Conservation (phyloP, 2,329 filamentous ascomycete genomes). For the Zopfia rhizophila region DNA sequence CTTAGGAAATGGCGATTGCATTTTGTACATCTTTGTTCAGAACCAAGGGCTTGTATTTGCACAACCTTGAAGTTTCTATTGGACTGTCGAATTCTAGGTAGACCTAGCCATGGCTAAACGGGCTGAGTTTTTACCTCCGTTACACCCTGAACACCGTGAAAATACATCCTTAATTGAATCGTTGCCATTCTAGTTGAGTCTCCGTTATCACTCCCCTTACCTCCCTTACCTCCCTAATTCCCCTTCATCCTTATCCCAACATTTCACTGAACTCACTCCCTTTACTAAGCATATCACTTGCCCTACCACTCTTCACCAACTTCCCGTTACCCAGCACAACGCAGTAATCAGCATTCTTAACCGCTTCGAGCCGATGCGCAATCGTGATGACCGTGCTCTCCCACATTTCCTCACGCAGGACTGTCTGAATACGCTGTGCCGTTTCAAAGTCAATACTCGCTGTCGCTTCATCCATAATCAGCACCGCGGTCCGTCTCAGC, state of each 20-base stretch:
- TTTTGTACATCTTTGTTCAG: too few relatives aligned
- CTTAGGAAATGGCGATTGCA: conserved; percentile 10
- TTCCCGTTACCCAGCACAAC: conserved; percentile 64
- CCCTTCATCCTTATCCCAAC: conserved; percentile 32
- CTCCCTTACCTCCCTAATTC: not conserved
- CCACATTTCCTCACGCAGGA: conserved; percentile 66
- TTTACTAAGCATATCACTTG: conserved; percentile 47
- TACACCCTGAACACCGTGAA: too few relatives aligned
- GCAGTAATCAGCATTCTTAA: conserved; percentile 67
- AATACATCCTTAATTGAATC: too few relatives aligned
- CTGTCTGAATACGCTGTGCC: conserved; percentile 64
- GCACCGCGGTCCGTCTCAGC: conserved; percentile 67
- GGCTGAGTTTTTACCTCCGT: too few relatives aligned
- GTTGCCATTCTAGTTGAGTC: too few relatives aligned
- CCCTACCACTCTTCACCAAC: conserved; percentile 51
- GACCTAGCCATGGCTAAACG: too few relatives aligned
- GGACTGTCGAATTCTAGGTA: too few relatives aligned
- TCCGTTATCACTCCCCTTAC: too few relatives aligned
- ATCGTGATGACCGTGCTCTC: conserved; percentile 72
- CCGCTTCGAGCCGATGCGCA: conserved; percentile 72
- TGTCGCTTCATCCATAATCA: conserved; percentile 74
- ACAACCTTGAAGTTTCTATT: too few relatives aligned
- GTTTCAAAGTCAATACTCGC: conserved; percentile 73
- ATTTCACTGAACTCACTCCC: conserved; percentile 46
- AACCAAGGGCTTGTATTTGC: too few relatives aligned